These are phyloP conservation scores for Wickerhamiella hasegawae DNA, from an alignment of 805 yeast genomes.

Conservation along the genomic window DNA sequence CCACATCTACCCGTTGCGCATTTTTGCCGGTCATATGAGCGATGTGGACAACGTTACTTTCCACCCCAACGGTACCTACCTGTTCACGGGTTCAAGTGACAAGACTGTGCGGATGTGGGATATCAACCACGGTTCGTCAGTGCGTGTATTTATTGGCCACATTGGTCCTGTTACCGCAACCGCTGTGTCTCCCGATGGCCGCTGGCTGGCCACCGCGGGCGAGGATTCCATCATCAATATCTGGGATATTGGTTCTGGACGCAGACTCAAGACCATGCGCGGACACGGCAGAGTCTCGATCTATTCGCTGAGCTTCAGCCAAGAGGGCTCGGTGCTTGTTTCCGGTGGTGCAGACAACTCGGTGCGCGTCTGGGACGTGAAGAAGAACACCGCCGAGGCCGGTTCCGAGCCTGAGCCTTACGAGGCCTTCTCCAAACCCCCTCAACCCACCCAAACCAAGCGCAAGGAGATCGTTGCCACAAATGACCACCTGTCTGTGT, in stretches of 20 bases:
- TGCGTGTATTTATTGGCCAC: constrained; percentile 84
- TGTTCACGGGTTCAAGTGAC: constrained; percentile 90
- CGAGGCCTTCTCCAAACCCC: constrained; percentile 12
- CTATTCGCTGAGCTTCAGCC: constrained; percentile 68
- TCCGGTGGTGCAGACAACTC: constrained; percentile 88
- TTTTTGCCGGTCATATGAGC: constrained; percentile 92
- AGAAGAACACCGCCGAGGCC: constrained; percentile 65
- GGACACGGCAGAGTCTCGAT: constrained; percentile 87
- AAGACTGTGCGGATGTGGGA: constrained; percentile 99
- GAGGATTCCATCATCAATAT: constrained; percentile 78
- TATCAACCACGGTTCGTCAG: constrained; percentile 71
- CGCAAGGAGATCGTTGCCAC: constrained; percentile 65
- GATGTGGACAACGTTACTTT: constrained; percentile 91
- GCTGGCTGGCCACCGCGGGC: constrained; percentile 91
- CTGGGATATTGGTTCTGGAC: constrained; percentile 91
- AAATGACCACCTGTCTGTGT: constrained; percentile 82
- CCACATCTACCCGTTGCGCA: constrained; percentile 87
- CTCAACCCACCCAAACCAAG: constrained; percentile 19
- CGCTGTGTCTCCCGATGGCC: constrained; percentile 91
- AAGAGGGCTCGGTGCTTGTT: constrained; percentile 77
- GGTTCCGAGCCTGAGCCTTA: constrained; percentile 70
- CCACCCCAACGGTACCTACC: constrained; percentile 92
- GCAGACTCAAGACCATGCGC: constrained; percentile 75
- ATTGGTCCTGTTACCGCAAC: constrained; percentile 73
- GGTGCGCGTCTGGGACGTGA: constrained; percentile 92